Evolutionary conservation across 2,329 filamentous ascomycete genomes (phyloP).

Genomic region (Xylaria digitata): DNA sequence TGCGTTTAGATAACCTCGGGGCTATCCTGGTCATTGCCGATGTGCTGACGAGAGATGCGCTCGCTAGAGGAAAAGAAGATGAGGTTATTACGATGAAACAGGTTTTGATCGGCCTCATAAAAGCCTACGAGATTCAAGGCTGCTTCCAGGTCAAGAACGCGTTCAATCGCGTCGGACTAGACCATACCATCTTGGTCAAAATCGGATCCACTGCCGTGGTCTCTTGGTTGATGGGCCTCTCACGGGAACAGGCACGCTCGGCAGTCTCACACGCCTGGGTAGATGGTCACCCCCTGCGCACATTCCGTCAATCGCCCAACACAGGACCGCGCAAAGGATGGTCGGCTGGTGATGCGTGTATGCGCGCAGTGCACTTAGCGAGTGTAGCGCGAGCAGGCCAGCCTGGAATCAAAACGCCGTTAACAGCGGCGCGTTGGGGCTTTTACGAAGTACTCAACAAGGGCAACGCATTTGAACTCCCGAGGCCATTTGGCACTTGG

Average conservation of each 20-base stretch:
- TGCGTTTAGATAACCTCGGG: slow-evolving; percentile 52
- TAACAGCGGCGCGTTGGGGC: slow-evolving; percentile 51
- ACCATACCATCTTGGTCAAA: slow-evolving; percentile 57
- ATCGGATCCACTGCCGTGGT: slow-evolving; percentile 54
- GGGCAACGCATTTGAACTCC: slow-evolving; percentile 40
- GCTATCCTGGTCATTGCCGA: slow-evolving; percentile 53
- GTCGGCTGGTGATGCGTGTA: slow-evolving; percentile 56
- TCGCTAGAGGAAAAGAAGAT: slow-evolving; percentile 17
- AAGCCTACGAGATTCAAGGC: slow-evolving; percentile 58
- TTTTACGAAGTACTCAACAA: slow-evolving; percentile 48
- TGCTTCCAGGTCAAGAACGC: slow-evolving; percentile 43
- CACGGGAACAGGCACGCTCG: slow-evolving; percentile 49
- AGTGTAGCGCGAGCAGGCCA: slow-evolving; percentile 44
- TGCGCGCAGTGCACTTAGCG: slow-evolving; percentile 54
- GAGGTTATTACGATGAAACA: slow-evolving; percentile 47
- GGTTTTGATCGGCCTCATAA: slow-evolving; percentile 45
- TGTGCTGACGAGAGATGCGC: slow-evolving; percentile 43
- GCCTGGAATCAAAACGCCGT: slow-evolving; percentile 42
- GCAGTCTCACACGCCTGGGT: slow-evolving; percentile 55
- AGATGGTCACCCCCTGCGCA: slow-evolving; percentile 53
- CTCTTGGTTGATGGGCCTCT: slow-evolving; percentile 52
- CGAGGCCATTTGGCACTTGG: slow-evolving; percentile 38
- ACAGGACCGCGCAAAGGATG: slow-evolving; percentile 55
- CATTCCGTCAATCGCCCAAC: slow-evolving; percentile 51
- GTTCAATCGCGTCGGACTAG: slow-evolving; percentile 55